Conservation (phyloP, 73 alveolate genomes). For the Chromera velia region DNA sequence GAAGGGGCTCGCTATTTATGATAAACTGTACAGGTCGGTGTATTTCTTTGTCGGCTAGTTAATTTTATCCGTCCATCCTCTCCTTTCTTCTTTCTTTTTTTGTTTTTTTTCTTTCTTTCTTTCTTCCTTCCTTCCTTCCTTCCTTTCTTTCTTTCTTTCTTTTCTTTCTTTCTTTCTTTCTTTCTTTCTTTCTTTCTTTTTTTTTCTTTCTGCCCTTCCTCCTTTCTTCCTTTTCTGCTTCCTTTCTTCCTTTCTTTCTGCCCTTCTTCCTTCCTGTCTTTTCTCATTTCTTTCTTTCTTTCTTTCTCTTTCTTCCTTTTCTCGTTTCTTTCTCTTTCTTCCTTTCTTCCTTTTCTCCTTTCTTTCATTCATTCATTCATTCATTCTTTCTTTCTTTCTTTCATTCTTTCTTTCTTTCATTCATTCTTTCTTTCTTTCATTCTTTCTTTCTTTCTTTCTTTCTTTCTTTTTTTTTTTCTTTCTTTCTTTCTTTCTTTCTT, state of each 20-base stretch:
- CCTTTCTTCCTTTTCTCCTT: background rate
- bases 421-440: background rate
- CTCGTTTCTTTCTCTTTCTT: background rate
- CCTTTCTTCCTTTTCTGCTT: background rate
- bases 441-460: no score
- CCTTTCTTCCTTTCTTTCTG: background rate
- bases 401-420: background rate
- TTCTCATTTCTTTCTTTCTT: background rate
- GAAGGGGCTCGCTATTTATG: background rate
- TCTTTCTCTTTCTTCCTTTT: background rate
- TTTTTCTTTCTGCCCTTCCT: background rate
- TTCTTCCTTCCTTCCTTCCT: background rate
- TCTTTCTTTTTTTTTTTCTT: no score
- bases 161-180: no score
- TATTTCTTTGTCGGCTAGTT: background rate
- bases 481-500: no score
- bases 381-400: background rate
- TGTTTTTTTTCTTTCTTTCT: background rate
- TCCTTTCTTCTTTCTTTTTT: no score
- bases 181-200: background rate
- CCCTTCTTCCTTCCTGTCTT: background rate
- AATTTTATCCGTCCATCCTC: no score
- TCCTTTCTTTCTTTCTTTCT: background rate
- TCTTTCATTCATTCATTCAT: background rate
- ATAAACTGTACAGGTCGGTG: background rate